Percentiles rank a stretch among this genome's conserved stretches.
These are phyloP conservation scores for Acacia concinna DNA, from an alignment of 331 rosid genomes.

Conservation along the genomic window DNA sequence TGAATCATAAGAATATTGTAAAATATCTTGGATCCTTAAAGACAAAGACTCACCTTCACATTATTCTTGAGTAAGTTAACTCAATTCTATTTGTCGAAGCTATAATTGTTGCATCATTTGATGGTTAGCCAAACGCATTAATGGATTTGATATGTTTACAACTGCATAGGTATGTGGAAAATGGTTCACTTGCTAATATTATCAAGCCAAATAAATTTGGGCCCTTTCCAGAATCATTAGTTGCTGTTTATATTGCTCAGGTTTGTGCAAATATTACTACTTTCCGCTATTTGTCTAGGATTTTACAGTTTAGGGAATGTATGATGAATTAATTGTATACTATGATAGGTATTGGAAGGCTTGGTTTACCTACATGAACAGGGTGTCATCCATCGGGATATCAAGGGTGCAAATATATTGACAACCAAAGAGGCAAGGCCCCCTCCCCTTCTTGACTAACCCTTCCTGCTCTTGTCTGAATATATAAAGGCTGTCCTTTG, in stretches of 20 bases:
- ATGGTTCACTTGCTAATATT: conserved; percentile 96
- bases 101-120: conserved; percentile 16
- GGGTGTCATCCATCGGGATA: conserved; percentile 98
- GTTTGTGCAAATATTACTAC: conserved; percentile 44
- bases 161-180: conserved; percentile 82
- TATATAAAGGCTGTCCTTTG: conserved; percentile 29
- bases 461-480: neutral
- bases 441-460: conserved; percentile 8
- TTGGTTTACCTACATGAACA: conserved; percentile 98
- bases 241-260: conserved; percentile 96
- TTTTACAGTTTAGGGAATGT: conserved; percentile 19
- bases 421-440: conserved; percentile 89
- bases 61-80: conserved; percentile 85
- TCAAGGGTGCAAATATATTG: conserved; percentile 98
- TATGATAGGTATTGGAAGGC: conserved; percentile 93
- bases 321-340: conserved; percentile 26
- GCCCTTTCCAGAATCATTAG: conserved; percentile 98
- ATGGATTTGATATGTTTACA: conserved; percentile 24
- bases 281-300: conserved; percentile 18
- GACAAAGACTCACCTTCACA: conserved; percentile 96
- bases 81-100: conserved; percentile 19
- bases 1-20: conserved; percentile 98
- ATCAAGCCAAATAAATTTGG: conserved; percentile 99
- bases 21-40: conserved; percentile 97
- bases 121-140: conserved; percentile 22